Base-by-base conservation (phyloP, 306 rosid genomes). In the Trifolium subterraneum region DNA sequence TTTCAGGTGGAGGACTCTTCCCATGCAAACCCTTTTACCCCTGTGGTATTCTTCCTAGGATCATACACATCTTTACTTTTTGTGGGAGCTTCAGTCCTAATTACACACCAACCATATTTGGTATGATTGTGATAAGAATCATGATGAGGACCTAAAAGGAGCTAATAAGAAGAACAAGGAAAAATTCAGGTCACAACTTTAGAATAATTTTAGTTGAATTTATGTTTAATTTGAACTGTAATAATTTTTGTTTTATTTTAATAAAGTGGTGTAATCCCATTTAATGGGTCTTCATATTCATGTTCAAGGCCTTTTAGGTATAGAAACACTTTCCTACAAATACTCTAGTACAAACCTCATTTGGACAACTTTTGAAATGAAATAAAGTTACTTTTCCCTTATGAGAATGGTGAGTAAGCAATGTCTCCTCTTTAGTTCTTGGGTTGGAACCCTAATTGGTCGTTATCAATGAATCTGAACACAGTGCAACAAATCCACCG, bases 1-100 rank as follows among this genome's bases (percentile, higher is more conserved):
- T 71, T 58, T 25, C 12, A 23, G 76, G 67, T 8, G 66, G 29
- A 15, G 52, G 27, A 39, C 42, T 56, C 67, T 35, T 71, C 67
- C 27, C 27, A 39, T 7, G 31, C 31, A 31, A 69, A 14, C 75
- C 38, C 23, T 20, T 71, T 36, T 22, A 15, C 15, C 67, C 25
- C 66, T 39, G 1, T 54, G 55, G 22, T 66, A 18, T 65, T 41
- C 12, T 54, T 59, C 27, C 18, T 2, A 36, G 52, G 52, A 19
- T 64, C 33, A 42, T 27, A 22, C 8, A 59, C 4, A 41, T 66
- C 22, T 41, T 66, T 20, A 6, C 55, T 44, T 41, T 66, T 66
- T 12, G 38, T 44, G 22, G 55, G 71, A 66, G 54, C 20, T 66
- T 41, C 38, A 22, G 2, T 66, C 56, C 38, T 64, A 22, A 66